Conservation (phyloP, 1,284 basidiomycete species). For the Cyathus pygmaeus region DNA sequence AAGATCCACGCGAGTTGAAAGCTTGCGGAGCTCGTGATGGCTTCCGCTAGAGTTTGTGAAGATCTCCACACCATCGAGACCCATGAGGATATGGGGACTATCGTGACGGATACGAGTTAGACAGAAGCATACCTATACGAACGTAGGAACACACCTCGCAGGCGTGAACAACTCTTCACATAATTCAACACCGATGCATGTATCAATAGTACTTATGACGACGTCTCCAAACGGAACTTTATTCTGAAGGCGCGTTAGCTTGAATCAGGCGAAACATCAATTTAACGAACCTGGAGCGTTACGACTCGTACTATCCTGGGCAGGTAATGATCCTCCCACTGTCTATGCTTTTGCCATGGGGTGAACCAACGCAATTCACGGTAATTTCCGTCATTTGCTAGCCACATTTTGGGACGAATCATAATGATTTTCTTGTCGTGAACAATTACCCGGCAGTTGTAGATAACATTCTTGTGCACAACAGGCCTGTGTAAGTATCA, state of each 20-base stretch:
- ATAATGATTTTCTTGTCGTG: conserved; percentile 88
- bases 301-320: conserved; percentile 88
- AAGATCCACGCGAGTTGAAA: conserved; percentile 90
- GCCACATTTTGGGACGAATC: conserved; percentile 99
- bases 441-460: conserved; percentile 95
- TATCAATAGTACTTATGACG: conserved; percentile 92
- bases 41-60: conserved; percentile 98
- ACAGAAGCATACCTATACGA: not conserved
- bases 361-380: conserved; percentile 96
- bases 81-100: conserved; percentile 96
- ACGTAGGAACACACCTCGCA: conserved; percentile 68
- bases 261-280: not conserved
- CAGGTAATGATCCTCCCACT: conserved; percentile 90
- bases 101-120: not conserved
- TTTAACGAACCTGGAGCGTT: conserved; percentile 81
- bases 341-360: conserved; percentile 90
- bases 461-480: conserved; percentile 95
- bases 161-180: conserved; percentile 99
- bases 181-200: conserved; percentile 94
- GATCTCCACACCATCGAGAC: conserved; percentile 97
- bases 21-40: conserved; percentile 96
- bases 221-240: conserved; percentile 97
- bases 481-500: conserved; percentile 75
- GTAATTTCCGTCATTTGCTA: conserved; percentile 99
- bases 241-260: conserved; percentile 51